These are phyloP conservation scores for Candida lessepsii DNA, from an alignment of 805 yeast genomes.

Conservation along the genomic window DNA sequence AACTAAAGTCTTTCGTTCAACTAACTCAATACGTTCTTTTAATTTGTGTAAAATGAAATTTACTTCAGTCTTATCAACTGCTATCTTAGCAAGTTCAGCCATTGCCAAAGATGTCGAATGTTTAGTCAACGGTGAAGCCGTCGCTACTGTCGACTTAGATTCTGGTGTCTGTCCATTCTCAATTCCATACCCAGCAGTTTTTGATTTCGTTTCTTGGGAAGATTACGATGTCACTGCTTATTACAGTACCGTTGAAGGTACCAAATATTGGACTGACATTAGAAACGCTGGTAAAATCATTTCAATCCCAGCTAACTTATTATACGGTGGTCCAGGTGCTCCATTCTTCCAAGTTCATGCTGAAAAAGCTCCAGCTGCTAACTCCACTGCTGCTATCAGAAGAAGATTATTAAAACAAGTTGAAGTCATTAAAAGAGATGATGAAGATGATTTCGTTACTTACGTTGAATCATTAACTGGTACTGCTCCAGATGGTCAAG, in stretches of 20 bases:
- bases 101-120: conserved; percentile 36
- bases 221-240: conserved; percentile 34
- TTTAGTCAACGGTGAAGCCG: conserved; percentile 30
- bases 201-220: conserved; percentile 25
- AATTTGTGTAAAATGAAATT: conserved; percentile 12
- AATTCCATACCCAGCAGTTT: conserved; percentile 30
- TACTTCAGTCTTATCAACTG: conserved; percentile 11
- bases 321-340: conserved; percentile 25
- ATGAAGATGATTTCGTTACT: conserved; percentile 25
- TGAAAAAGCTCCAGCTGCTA: conserved; percentile 27
- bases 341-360: conserved; percentile 30
- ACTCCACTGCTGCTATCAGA: conserved; percentile 41
- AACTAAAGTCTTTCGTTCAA: conserved; percentile 6
- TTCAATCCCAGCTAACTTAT: conserved; percentile 29
- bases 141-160: conserved; percentile 38
- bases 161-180: conserved; percentile 39
- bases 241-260: conserved; percentile 25
- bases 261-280: conserved; percentile 35
- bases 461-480: conserved; percentile 22
- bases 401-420: conserved; percentile 33
- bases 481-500: conserved; percentile 15
- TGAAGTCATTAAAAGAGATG: conserved; percentile 29
- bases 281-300: conserved; percentile 31
- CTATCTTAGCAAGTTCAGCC: conserved; percentile 20
- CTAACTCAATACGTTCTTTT: conserved; percentile 10